Percentiles rank a stretch among this genome's conserved stretches.
Conservation (phyloP, 2,329 filamentous ascomycete species). For the Byssoonygena ceratinophila region DNA sequence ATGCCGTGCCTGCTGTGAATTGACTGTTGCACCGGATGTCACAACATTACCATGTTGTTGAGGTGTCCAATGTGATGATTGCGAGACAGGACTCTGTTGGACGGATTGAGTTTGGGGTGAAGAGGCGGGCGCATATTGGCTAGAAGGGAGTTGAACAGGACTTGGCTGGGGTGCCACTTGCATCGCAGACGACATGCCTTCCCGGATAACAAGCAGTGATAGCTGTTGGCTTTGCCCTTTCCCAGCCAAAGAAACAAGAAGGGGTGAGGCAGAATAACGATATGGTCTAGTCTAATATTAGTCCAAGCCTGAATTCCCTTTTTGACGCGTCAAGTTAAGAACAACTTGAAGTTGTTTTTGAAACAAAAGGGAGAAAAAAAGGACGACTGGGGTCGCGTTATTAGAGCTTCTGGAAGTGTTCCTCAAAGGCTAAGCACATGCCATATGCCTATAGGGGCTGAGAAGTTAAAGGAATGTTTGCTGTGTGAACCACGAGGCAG, state of each 20-base stretch:
- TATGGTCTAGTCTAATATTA: not conserved
- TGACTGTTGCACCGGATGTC: constrained; percentile 19
- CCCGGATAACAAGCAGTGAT: constrained; percentile 21
- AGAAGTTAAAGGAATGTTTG: not conserved
- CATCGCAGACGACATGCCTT: constrained; percentile 54
- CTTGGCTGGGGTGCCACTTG: constrained; percentile 50
- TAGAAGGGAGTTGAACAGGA: constrained; percentile 40
- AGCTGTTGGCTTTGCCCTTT: constrained; percentile 6
- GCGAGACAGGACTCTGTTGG: constrained; percentile 43
- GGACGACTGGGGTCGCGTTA: not conserved
- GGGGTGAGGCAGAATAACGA: not conserved
- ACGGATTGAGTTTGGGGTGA: constrained; percentile 42
- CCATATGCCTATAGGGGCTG: not conserved
- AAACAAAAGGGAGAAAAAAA: not conserved
- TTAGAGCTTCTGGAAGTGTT: not conserved
- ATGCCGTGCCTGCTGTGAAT: constrained; percentile 18
- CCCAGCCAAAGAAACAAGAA: not conserved
- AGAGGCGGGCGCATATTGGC: constrained; percentile 35
- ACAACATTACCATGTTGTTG: constrained; percentile 17
- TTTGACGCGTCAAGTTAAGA: not conserved
- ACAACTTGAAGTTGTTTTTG: not conserved
- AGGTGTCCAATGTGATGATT: constrained; percentile 22
- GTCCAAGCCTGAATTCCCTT: not conserved
- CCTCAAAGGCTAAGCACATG: too few relatives aligned
- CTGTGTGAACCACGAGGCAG: not conserved